phyloP scores from a whole-genome alignment of 176 grass and related monocot genomes.

The Chloris gayana region DNA sequence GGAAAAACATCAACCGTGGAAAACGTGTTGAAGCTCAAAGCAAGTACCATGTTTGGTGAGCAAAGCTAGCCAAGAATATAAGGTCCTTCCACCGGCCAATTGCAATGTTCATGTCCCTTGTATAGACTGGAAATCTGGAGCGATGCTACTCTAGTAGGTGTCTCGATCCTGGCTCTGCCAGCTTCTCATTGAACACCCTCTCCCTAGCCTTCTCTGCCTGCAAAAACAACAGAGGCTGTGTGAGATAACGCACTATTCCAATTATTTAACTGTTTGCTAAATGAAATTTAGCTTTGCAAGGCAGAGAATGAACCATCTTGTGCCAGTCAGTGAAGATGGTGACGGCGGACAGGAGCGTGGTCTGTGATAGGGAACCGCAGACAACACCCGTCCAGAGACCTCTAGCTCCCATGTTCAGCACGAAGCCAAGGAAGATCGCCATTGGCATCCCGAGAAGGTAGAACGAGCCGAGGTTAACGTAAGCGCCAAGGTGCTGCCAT shows the following conservation, averaged over 20 bases:
- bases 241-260: background rate
- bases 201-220: constrained; percentile 64
- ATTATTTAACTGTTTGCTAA: background rate
- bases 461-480: constrained; percentile 84
- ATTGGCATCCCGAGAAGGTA: constrained; percentile 81
- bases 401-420: constrained; percentile 55
- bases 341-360: constrained; percentile 53
- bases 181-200: constrained; percentile 54
- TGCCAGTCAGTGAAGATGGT: constrained; percentile 84
- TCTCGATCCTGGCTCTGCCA: constrained; percentile 15
- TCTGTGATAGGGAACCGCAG: constrained; percentile 72
- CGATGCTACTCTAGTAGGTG: constrained; percentile 15
- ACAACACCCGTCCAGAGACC: constrained; percentile 87
- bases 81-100: background rate
- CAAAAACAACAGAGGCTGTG: background rate
- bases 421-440: constrained; percentile 63
- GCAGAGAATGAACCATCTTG: constrained; percentile 58
- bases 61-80: background rate
- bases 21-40: background rate
- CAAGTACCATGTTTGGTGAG: background rate
- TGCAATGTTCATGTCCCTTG: background rate
- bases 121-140: constrained; percentile 10
- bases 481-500: constrained; percentile 87
- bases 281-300: background rate
- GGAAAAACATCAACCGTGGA: background rate